Percentiles rank a stretch among this genome's conserved stretches.
phyloP scores from a whole-genome alignment of 257 asterid genomes.

The Fraxinus anomala region DNA sequence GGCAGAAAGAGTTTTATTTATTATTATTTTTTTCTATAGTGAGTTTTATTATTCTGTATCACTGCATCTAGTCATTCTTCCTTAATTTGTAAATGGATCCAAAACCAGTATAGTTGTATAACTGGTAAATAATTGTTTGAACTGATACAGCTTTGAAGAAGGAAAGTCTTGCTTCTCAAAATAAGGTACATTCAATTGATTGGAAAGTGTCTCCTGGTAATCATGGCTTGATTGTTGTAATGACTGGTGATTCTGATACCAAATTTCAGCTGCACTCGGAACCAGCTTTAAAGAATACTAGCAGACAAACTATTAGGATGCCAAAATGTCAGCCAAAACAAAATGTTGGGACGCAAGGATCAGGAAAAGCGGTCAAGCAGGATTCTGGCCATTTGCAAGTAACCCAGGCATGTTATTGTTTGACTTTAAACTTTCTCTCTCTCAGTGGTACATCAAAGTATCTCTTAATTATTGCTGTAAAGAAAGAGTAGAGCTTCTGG shows the following conservation, averaged over 20 bases:
- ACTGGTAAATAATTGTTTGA: slow-evolving; percentile 12
- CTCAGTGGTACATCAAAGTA: neutral
- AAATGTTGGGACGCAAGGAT: slow-evolving; percentile 46
- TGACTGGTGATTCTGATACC: slow-evolving; percentile 24
- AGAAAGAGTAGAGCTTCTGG: neutral
- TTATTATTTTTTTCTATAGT: slow-evolving; percentile 1
- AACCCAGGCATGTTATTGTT: slow-evolving; percentile 39
- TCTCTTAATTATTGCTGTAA: neutral
- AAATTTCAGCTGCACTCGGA: slow-evolving; percentile 48
- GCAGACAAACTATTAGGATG: slow-evolving; percentile 41
- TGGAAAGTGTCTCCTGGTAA: slow-evolving; percentile 4
- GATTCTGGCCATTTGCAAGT: slow-evolving; percentile 51
- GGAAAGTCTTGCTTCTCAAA: slow-evolving; percentile 40
- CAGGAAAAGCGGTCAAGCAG: slow-evolving; percentile 49
- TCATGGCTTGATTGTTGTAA: slow-evolving; percentile 13
- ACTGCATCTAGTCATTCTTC: neutral
- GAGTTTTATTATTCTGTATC: neutral
- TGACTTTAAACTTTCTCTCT: slow-evolving; percentile 13
- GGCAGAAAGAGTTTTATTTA: neutral
- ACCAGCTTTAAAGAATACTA: slow-evolving; percentile 48
- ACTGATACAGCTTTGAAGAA: slow-evolving; percentile 56
- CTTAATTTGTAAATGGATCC: slow-evolving; percentile 13
- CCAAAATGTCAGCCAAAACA: slow-evolving; percentile 60
- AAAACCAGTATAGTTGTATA: slow-evolving; percentile 13
- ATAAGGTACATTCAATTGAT: slow-evolving; percentile 44